Base-by-base conservation (phyloP, 1,139 yeast species). In the Saccharomyces hybrid region DNA sequence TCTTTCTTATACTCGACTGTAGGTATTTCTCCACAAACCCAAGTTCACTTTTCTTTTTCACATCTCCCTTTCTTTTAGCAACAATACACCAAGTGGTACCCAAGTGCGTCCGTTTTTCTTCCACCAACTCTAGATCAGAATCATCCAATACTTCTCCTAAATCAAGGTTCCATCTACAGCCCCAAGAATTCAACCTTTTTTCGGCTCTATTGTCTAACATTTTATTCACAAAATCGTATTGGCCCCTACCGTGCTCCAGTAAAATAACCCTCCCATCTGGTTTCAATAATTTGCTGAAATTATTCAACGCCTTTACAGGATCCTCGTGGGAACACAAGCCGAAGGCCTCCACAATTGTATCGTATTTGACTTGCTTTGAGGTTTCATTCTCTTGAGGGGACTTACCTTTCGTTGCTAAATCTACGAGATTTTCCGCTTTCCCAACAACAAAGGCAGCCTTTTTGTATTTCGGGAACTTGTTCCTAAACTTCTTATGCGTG, bases 321-420 rank as follows among this genome's bases (percentile, higher is more conserved):
- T 93, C 95, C 64, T 91, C 86, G 65, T 93, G 97, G 0, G 98
- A 91, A 72, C 99, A 93, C 51, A 93, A 75, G 0, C 99, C 99
- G 73, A 93, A 93, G 0, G 97, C 88, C 70, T 93, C 98, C 52
- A 88, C 80, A 46, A 95, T 84, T 1, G 97, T 91, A 68, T 95
- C 99, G 68, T 91, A 93, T 66, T 83, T 83, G 56, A 83, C 75
- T 9, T 61, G 52, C 16, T 61, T 61, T 14, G 56, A 52, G 1
- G 50, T 34, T 30, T 57, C 34, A 48, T 55, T 14, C 23, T 30
- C 41, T 20, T 52, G 3, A 52, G 44, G 0, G 42, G 48, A 11
- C 27, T 57, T 51, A 66, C 54, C 11, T 54, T 55, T 69, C 2
- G 70, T 58, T 0, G 91, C 83, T 53, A 89, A 69, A 6, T 78